phyloP scores from a whole-genome alignment of 1,284 basidiomycete species.

The Mycosarcoma mackinlayi region DNA sequence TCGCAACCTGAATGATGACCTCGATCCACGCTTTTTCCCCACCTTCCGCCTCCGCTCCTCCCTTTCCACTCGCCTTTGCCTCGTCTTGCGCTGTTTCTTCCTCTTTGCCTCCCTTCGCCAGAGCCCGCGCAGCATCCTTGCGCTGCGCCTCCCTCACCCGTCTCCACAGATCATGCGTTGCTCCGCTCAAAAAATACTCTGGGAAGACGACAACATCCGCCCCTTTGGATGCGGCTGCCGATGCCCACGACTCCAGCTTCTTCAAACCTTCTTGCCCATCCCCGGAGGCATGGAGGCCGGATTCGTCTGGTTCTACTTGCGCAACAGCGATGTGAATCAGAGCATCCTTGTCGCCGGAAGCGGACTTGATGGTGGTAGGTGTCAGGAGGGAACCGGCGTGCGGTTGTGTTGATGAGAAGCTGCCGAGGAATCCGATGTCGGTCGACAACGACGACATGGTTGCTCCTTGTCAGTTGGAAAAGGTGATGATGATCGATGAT shows the following conservation, averaged over 20 bases:
- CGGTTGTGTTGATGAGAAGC: constrained; percentile 11
- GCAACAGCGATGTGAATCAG: constrained; percentile 43
- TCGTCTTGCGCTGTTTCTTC: neutral
- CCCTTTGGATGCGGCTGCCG: constrained; percentile 24
- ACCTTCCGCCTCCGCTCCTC: constrained; percentile 22
- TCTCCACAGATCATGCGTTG: constrained; percentile 55
- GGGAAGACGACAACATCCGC: constrained; percentile 64
- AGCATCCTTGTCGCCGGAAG: constrained; percentile 23
- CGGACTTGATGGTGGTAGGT: constrained; percentile 1
- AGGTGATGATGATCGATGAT: neutral
- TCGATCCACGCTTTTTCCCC: constrained; percentile 54
- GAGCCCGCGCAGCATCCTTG: neutral
- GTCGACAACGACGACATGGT: neutral
- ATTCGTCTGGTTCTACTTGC: constrained; percentile 38
- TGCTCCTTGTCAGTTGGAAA: neutral
- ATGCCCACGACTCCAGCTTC: constrained; percentile 44
- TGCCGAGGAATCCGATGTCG: constrained; percentile 16
- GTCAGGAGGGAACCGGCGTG: constrained; percentile 12
- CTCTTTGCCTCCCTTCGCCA: too few species aligned
- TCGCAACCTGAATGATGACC: constrained; percentile 44
- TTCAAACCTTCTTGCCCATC: constrained; percentile 24
- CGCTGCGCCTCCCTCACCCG: constrained; percentile 23
- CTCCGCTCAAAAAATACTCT: constrained; percentile 65
- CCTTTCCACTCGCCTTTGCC: neutral
- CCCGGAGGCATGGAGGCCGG: constrained; percentile 17